Conservation (phyloP, 2,329 filamentous ascomycete genomes). For the Monosporascus sp. region DNA sequence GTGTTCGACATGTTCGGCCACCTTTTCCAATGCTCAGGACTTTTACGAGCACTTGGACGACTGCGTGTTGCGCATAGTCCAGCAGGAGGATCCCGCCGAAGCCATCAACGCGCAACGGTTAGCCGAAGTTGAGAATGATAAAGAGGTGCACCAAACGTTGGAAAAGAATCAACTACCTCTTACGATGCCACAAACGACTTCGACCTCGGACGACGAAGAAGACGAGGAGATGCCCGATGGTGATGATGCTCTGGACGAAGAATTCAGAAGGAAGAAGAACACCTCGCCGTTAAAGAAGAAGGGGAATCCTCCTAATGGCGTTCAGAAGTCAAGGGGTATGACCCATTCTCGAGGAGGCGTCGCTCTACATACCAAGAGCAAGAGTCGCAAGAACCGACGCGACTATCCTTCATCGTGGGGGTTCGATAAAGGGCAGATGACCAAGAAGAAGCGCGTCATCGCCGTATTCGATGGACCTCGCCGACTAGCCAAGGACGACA, state of each 20-base stretch:
- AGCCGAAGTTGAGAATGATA: slow-evolving; percentile 61
- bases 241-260: slow-evolving; percentile 58
- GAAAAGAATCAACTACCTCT: slow-evolving; percentile 58
- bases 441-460: slow-evolving; percentile 94
- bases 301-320: slow-evolving; percentile 50
- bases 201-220: slow-evolving; percentile 41
- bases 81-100: slow-evolving; percentile 66
- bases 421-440: slow-evolving; percentile 88
- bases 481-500: slow-evolving; percentile 93
- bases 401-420: slow-evolving; percentile 95
- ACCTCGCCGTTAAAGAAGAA: slow-evolving; percentile 54
- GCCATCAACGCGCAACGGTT: slow-evolving; percentile 64
- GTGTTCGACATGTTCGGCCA: slow-evolving; percentile 89
- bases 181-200: slow-evolving; percentile 31
- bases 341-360: slow-evolving; percentile 75
- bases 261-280: slow-evolving; percentile 46
- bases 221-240: slow-evolving; percentile 54
- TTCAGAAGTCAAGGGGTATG: slow-evolving; percentile 66
- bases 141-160: slow-evolving; percentile 56
- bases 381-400: slow-evolving; percentile 82
- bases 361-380: slow-evolving; percentile 47
- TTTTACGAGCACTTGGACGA: slow-evolving; percentile 96
- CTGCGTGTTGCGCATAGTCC: slow-evolving; percentile 66
- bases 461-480: slow-evolving; percentile 86
- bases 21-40: slow-evolving; percentile 89